phyloP scores from a whole-genome alignment of 2,329 filamentous ascomycete species.

The Phialophora expanda region DNA sequence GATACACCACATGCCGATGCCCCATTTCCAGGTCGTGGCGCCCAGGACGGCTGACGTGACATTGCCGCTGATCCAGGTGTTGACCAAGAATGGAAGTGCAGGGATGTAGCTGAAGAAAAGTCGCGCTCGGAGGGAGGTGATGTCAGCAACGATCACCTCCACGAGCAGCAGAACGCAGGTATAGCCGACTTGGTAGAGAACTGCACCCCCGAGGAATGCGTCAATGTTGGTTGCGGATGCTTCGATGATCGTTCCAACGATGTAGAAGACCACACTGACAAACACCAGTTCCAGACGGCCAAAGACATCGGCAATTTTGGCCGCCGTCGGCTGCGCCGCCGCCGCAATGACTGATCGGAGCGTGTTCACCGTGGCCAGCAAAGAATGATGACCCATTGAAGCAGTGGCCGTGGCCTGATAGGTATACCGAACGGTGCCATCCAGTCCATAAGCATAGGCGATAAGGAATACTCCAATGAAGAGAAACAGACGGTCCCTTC shows the following conservation, averaged over 20 bases:
- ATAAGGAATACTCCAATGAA: slow-evolving; percentile 67
- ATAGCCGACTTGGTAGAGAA: slow-evolving; percentile 68
- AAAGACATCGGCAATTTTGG: slow-evolving; percentile 68
- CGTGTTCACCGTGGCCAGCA: slow-evolving; percentile 64
- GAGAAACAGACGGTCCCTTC: slow-evolving; percentile 60
- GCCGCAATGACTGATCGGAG: slow-evolving; percentile 65
- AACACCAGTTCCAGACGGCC: slow-evolving; percentile 65
- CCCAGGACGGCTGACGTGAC: slow-evolving; percentile 58
- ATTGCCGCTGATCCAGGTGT: slow-evolving; percentile 68
- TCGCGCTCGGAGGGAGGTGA: slow-evolving; percentile 66
- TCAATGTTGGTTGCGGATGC: slow-evolving; percentile 56
- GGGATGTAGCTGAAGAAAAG: slow-evolving; percentile 70
- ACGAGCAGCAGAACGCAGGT: slow-evolving; percentile 66
- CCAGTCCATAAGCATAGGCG: slow-evolving; percentile 62
- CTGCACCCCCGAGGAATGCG: slow-evolving; percentile 62
- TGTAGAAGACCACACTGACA: slow-evolving; percentile 63
- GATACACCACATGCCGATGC: slow-evolving; percentile 68
- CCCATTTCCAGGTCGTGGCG: slow-evolving; percentile 64
- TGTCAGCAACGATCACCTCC: slow-evolving; percentile 68
- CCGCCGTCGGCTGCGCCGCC: slow-evolving; percentile 62
- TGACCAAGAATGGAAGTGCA: slow-evolving; percentile 63
- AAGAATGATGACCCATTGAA: slow-evolving; percentile 59
- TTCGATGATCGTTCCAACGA: slow-evolving; percentile 63
- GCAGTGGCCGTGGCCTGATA: slow-evolving; percentile 59
- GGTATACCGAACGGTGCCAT: slow-evolving; percentile 32